These are phyloP conservation scores for Aegilops tauschii DNA, from an alignment of 176 grass and related monocot species.

Conservation along the genomic window DNA sequence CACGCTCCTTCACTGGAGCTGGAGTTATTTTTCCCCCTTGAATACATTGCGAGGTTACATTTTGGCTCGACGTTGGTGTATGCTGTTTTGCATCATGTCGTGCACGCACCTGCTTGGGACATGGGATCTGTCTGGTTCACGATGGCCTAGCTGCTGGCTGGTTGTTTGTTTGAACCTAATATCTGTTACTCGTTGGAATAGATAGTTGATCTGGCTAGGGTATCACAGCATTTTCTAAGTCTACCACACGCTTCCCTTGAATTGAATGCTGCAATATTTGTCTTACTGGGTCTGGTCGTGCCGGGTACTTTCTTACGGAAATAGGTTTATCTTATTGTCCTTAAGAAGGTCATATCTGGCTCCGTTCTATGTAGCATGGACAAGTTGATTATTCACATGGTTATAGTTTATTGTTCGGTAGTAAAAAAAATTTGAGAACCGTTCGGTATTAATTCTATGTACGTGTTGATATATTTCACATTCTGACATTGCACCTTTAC, in stretches of 20 bases:
- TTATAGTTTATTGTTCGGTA: neutral
- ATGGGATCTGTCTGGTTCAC: neutral
- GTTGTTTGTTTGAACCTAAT: neutral
- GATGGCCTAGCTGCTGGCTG: neutral
- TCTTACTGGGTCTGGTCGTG: neutral
- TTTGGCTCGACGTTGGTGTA: neutral
- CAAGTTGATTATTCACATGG: neutral
- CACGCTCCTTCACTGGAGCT: neutral
- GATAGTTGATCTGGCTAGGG: neutral
- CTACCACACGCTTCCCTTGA: neutral
- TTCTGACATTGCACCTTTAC: slow-evolving; percentile 19
- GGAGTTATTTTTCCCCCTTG: neutral
- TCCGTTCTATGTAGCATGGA: neutral
- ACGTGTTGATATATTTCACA: neutral
- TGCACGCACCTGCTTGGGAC: neutral
- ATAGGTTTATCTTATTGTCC: neutral
- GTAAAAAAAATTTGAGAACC: neutral
- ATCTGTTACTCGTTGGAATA: neutral
- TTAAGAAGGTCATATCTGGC: neutral
- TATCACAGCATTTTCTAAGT: neutral
- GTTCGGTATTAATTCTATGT: neutral
- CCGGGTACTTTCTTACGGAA: neutral
- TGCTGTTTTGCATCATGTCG: neutral
- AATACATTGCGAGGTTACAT: neutral
- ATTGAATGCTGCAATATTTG: neutral